Conservation (phyloP, 2,329 filamentous ascomycete genomes). For the Pseudogymnoascus sp. region DNA sequence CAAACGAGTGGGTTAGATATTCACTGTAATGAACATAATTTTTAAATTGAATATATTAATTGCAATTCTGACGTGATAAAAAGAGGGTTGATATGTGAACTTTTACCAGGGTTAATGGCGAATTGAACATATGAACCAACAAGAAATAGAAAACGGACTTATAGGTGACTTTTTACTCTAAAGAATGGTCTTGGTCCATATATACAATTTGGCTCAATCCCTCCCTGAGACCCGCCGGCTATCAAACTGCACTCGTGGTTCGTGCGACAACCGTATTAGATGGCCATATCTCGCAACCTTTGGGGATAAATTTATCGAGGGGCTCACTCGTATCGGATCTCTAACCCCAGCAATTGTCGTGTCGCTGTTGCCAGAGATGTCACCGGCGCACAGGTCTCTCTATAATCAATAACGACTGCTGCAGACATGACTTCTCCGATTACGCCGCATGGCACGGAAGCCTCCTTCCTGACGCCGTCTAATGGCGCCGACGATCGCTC, state of each 20-base stretch:
- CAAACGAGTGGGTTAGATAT: slow-evolving; percentile 7
- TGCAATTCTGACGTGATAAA: not conserved
- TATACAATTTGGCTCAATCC: no score
- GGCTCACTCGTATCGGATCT: not conserved
- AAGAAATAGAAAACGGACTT: no score
- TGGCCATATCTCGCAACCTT: not conserved
- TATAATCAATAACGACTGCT: not conserved
- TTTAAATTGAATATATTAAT: not conserved
- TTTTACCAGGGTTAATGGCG: no score
- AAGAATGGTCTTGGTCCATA: no score
- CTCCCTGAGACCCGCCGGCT: no score
- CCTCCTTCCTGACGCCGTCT: not conserved
- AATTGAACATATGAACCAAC: no score
- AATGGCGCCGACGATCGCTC: not conserved
- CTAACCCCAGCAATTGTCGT: not conserved
- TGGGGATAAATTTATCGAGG: slow-evolving; percentile 9
- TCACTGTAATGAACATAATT: slow-evolving; percentile 9
- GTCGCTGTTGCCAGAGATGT: not conserved
- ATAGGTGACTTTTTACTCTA: no score
- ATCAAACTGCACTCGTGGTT: not conserved
- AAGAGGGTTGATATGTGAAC: no score
- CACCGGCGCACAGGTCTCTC: not conserved
- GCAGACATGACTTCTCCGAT: not conserved
- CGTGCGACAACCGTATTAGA: not conserved
- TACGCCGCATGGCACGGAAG: not conserved